Percentiles rank a stretch among this genome's conserved stretches.
Evolutionary conservation across 352 stramenopile genomes (phyloP).

Genomic region (Globisporangium spinosum): DNA sequence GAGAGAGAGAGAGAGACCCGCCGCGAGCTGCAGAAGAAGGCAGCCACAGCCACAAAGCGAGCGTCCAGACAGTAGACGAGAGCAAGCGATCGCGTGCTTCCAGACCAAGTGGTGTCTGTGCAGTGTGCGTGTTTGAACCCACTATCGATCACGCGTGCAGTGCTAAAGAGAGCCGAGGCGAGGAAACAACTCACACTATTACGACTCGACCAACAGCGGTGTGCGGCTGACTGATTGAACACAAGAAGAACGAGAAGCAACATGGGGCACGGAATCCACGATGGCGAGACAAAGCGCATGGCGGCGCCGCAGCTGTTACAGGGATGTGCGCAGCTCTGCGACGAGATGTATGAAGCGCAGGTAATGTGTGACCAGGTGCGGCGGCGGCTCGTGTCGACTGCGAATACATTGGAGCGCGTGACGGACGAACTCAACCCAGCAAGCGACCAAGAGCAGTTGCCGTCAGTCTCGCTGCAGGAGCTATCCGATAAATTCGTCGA

Average conservation of each 20-base stretch:
- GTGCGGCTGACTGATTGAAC: neutral
- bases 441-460: neutral
- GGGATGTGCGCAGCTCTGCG: neutral
- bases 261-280: neutral
- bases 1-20: too few species aligned
- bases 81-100: too few species aligned
- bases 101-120: too few species aligned
- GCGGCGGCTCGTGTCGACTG: slow-evolving; percentile 3
- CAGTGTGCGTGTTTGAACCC: too few species aligned
- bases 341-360: slow-evolving; percentile 9
- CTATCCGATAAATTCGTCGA: neutral
- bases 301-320: neutral
- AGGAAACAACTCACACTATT: too few species aligned
- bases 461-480: neutral
- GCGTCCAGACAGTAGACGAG: too few species aligned
- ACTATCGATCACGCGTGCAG: too few species aligned
- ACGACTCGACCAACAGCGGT: too few species aligned
- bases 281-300: neutral
- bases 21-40: too few species aligned
- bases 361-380: slow-evolving; percentile 17
- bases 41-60: too few species aligned
- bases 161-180: too few species aligned
- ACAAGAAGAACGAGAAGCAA: neutral
- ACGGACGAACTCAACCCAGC: too few species aligned
- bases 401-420: neutral